Evolutionary conservation across 2,329 filamentous ascomycete genomes (phyloP), one percentile per base, ranked within the genome.

Genomic region (Plectosphaerella sp.): DNA sequence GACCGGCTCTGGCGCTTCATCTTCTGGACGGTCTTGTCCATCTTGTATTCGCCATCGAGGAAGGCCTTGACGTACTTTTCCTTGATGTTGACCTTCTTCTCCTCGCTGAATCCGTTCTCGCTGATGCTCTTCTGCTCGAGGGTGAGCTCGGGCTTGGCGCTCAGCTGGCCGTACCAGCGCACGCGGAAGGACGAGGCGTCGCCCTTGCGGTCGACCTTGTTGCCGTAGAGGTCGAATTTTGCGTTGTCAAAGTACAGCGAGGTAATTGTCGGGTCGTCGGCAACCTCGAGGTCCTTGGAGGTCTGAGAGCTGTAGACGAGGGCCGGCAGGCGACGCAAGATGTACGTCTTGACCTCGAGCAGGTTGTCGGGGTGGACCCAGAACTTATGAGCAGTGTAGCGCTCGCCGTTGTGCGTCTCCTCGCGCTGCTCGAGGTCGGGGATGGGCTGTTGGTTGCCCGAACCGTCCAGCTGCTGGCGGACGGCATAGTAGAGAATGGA

Each of bases 361-460:
- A 97, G 77, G 71, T 99, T 97, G 63, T 99, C 94, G 33, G 85
- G 82, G 68, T 99, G 94, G 6, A 99, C 87, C 94, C 94, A 99
- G 75, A 96, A 97, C 71, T 96, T 97, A 72, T 93, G 84, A 4
- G 91, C 91, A 18, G 83, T 89, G 67, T 95, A 96, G 53, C 79
- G 79, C 68, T 92, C 89, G 53, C 82, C 82, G 54, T 84, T 82
- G 60, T 78, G 79, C 22, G 77, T 78, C 66, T 83, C 79, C 49
- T 75, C 76, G 57, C 78, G 77, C 48, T 70, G 75, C 58, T 79
- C 77, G 25, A 79, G 66, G 52, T 80, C 76, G 20, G 73, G 56
- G 41, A 68, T 67, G 18, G 63, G 56, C 49, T 67, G 66, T 37
- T 67, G 62, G 20, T 72, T 69, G 37, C 68, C 71, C 11, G 48